Evolutionary conservation across 2,329 filamentous ascomycete species (phyloP), one percentile per base, ranked within the genome.

Genomic region (Paecilomyces sp.): DNA sequence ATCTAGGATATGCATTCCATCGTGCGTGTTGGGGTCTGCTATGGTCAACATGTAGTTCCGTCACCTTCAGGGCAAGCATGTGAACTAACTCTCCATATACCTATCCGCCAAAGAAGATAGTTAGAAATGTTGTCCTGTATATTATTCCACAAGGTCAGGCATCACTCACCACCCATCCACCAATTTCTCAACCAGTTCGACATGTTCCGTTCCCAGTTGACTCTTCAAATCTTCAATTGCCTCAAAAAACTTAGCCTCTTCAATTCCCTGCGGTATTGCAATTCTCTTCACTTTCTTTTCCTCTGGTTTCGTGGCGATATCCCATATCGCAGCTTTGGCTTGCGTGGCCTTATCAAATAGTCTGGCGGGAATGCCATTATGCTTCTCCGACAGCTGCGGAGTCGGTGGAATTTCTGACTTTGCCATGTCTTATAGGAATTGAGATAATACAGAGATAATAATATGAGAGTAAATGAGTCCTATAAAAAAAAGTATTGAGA

Each of bases 161-260:
- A 58, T 57, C 22, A 2, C 58, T 36, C 64, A 76, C 74, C 76
- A 77, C 56, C 74, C 76, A 66, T 78, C 75, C 8, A 58, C 64
- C 24, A 79, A 74, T 61, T 76, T 76, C 57, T 78, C 76, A 55
- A 78, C 76, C 4, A 76, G 59, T 58, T 76, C 73, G 8, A 80
- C 73, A 63, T 77, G 67, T n/a, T 73, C 74, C 5, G 58, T 22
- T 6, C 75, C 76, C 2, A 79, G 61, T 47, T 72, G 64, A 41
- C 66, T 60, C 13, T 68, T 65, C 36, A 79, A 66, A 18, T 78
- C 76, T n/a, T 65, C 65, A 11, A 78, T 60, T 0, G 74, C 76
- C 22, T 67, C 60, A 53, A 69, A 61, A 60, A 77, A 77, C 25
- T 51, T 70, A 60, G 60, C 69, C 69, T 51, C 70, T 31, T 74